Percentiles rank a stretch among this genome's conserved stretches.
Evolutionary conservation across 2,329 filamentous ascomycete species (phyloP).

Genomic region (Cordyceps farinosa): DNA sequence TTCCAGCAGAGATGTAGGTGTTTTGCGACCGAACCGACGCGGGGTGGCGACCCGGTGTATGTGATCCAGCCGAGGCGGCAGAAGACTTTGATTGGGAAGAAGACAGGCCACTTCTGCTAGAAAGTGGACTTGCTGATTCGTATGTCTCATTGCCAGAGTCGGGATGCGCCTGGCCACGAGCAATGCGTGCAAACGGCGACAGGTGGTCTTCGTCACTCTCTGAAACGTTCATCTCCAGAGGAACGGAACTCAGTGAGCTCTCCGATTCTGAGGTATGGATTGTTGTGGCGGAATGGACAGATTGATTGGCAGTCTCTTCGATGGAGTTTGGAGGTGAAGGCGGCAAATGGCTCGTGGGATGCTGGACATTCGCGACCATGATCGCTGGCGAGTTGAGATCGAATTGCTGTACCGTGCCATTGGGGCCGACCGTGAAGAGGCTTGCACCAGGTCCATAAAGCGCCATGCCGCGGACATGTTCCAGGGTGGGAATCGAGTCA

Average conservation of each 20-base stretch:
- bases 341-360: conserved; percentile 72
- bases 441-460: conserved; percentile 88
- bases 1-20: conserved; percentile 65
- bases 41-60: conserved; percentile 47
- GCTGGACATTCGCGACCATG: conserved; percentile 84
- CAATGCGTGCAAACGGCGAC: conserved; percentile 71
- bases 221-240: conserved; percentile 56
- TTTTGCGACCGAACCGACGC: conserved; percentile 55
- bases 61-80: conserved; percentile 40
- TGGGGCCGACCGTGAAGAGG: conserved; percentile 84
- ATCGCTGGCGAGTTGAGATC: conserved; percentile 79
- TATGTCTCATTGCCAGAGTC: conserved; percentile 57
- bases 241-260: conserved; percentile 44
- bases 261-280: conserved; percentile 52
- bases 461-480: conserved; percentile 76
- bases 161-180: conserved; percentile 59
- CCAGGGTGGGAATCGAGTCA: conserved; percentile 80
- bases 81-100: conserved; percentile 54
- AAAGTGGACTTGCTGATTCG: conserved; percentile 64
- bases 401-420: conserved; percentile 91
- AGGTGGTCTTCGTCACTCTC: conserved; percentile 75
- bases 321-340: conserved; percentile 80
- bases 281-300: conserved; percentile 43
- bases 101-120: conserved; percentile 58
- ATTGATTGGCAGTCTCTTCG: conserved; percentile 61